Conservation (phyloP, 176 grass and related monocot genomes). For the Dendrocalamus sinicus region DNA sequence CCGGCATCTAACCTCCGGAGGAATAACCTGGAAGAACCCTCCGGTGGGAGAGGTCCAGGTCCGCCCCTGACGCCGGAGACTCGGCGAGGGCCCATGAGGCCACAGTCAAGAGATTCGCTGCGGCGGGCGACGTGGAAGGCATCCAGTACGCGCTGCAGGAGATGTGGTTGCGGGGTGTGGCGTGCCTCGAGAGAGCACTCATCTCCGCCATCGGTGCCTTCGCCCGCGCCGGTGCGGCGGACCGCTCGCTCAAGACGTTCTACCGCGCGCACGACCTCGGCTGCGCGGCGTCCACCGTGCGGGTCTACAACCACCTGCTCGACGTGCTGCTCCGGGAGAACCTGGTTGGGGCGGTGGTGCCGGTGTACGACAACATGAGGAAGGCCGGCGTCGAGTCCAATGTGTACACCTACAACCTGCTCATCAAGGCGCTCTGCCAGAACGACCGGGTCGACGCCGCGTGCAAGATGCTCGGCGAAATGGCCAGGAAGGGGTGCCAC, state of each 20-base stretch:
- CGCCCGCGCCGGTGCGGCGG: constrained; percentile 56
- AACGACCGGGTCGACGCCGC: constrained; percentile 71
- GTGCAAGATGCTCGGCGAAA: constrained; percentile 72
- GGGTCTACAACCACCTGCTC: constrained; percentile 85
- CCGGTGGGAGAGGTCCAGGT: neutral
- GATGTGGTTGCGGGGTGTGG: constrained; percentile 64
- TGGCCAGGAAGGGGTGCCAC: constrained; percentile 70
- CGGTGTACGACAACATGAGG: constrained; percentile 73
- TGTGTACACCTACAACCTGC: constrained; percentile 83
- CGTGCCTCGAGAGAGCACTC: constrained; percentile 63
- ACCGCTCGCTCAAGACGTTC: constrained; percentile 78
- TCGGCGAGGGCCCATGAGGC: constrained; percentile 53
- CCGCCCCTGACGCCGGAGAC: constrained; percentile 10
- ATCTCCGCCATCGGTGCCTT: constrained; percentile 62
- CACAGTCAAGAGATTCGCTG: constrained; percentile 65
- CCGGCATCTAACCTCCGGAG: neutral
- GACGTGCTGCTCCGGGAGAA: constrained; percentile 75
- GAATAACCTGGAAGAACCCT: fast-evolving
- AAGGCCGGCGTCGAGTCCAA: constrained; percentile 62
- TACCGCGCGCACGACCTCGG: constrained; percentile 76
- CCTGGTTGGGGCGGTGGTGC: constrained; percentile 53
- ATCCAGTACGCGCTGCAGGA: constrained; percentile 78
- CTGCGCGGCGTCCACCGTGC: constrained; percentile 51
- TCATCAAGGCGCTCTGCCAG: constrained; percentile 81
- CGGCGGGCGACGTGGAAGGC: constrained; percentile 60